These are phyloP conservation scores for Metschnikowia henanensis DNA, from an alignment of 805 yeast genomes.

Conservation along the genomic window DNA sequence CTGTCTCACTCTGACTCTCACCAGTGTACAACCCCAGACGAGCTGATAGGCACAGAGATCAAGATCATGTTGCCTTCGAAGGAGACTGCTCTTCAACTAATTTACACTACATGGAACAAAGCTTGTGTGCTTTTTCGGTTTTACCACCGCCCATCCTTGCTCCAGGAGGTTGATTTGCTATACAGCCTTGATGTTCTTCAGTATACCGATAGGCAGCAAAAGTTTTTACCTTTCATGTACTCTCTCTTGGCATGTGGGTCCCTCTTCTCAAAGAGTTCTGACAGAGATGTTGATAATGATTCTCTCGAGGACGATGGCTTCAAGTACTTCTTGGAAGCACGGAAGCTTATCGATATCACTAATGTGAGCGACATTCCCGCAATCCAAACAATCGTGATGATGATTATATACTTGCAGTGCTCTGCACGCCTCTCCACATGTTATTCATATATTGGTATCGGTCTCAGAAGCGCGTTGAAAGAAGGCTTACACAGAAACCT, in stretches of 20 bases:
- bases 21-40: conserved; percentile 22
- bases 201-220: conserved; percentile 70
- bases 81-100: conserved; percentile 66
- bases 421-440: conserved; percentile 86
- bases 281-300: conserved; percentile 28
- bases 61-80: conserved; percentile 74
- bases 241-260: conserved; percentile 91
- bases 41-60: conserved; percentile 45
- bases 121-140: conserved; percentile 86
- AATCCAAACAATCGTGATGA: conserved; percentile 84
- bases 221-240: conserved; percentile 77
- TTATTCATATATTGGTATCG: conserved; percentile 87
- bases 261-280: conserved; percentile 52
- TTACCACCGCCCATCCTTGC: conserved; percentile 80
- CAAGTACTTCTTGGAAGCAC: conserved; percentile 75
- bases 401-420: conserved; percentile 82
- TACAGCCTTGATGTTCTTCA: conserved; percentile 74
- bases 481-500: conserved; percentile 83
- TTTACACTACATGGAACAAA: conserved; percentile 77
- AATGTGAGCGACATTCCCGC: conserved; percentile 81
- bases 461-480: conserved; percentile 75
- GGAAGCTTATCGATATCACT: conserved; percentile 76
- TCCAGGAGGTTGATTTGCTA: conserved; percentile 69
- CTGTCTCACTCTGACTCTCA: conserved; percentile 11
- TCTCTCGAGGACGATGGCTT: conserved; percentile 73